Percentiles rank a stretch among this genome's conserved stretches.
Conservation (phyloP, 805 yeast genomes). For the Candida ulmi region DNA sequence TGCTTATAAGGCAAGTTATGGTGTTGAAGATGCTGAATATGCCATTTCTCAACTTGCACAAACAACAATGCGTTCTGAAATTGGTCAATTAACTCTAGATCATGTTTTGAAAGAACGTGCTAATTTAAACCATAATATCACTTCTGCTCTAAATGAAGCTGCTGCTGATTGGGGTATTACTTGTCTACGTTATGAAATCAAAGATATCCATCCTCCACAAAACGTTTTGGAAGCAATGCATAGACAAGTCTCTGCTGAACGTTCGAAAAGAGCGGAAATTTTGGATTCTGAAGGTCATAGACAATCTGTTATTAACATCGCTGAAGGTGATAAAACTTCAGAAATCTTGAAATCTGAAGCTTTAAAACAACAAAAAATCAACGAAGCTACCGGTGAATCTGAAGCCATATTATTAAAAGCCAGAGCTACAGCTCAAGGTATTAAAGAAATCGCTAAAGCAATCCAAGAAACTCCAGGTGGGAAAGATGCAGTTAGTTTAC, state of each 20-base stretch:
- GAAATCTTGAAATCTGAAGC: conserved; percentile 76
- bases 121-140: conserved; percentile 63
- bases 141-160: conserved; percentile 77
- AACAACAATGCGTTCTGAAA: conserved; percentile 87
- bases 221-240: conserved; percentile 89
- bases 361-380: conserved; percentile 51
- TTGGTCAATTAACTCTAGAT: conserved; percentile 77
- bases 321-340: conserved; percentile 75
- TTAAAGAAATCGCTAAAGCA: conserved; percentile 58
- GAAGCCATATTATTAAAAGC: conserved; percentile 62
- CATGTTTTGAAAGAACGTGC: conserved; percentile 76
- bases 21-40: conserved; percentile 83
- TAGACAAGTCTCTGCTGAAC: conserved; percentile 81
- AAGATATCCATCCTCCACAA: conserved; percentile 83
- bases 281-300: conserved; percentile 82
- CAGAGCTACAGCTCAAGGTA: conserved; percentile 69
- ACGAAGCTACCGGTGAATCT: conserved; percentile 70
- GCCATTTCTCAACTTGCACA: conserved; percentile 84
- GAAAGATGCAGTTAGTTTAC: conserved; percentile 67
- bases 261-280: conserved; percentile 83
- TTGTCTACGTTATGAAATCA: conserved; percentile 79
- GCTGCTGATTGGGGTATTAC: conserved; percentile 82
- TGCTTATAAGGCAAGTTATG: conserved; percentile 81
- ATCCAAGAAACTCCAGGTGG: conserved; percentile 67
- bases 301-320: conserved; percentile 73